These are phyloP conservation scores for Trametes polyzona DNA, from an alignment of 1,284 basidiomycete genomes.

Conservation along the genomic window DNA sequence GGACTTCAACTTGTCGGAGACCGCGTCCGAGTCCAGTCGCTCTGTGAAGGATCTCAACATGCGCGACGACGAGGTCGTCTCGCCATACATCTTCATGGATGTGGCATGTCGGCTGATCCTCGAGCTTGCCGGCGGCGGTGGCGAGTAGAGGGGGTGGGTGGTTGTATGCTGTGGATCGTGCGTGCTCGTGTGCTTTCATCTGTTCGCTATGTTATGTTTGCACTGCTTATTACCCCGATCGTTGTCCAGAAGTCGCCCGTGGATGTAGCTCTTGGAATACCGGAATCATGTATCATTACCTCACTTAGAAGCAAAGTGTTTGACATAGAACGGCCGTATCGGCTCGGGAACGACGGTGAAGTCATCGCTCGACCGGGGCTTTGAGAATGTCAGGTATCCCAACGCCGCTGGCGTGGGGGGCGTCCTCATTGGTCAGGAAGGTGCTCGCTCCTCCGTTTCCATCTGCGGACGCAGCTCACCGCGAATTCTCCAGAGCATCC, in stretches of 20 bases:
- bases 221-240: conserved; percentile 27
- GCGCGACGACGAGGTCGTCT: conserved; percentile 79
- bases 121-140: conserved; percentile 77
- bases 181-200: conserved; percentile 25
- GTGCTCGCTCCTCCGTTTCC: background rate
- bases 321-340: conserved; percentile 10
- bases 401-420: background rate
- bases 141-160: conserved; percentile 27
- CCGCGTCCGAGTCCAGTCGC: conserved; percentile 50
- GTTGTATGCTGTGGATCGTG: conserved; percentile 17
- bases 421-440: background rate
- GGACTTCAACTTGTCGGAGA: conserved; percentile 53
- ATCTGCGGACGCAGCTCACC: background rate
- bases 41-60: conserved; percentile 53
- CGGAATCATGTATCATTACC: conserved; percentile 22
- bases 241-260: conserved; percentile 14
- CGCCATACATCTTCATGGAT: conserved; percentile 97
- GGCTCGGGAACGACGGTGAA: conserved; percentile 10
- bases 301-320: conserved; percentile 10
- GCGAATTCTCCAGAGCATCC: background rate
- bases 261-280: conserved; percentile 28
- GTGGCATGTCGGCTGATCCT: conserved; percentile 86
- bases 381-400: background rate
- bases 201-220: conserved; percentile 27
- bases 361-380: background rate